These are phyloP conservation scores for Cercospora brassicicola DNA, from an alignment of 2,329 filamentous ascomycete species.

Conservation along the genomic window DNA sequence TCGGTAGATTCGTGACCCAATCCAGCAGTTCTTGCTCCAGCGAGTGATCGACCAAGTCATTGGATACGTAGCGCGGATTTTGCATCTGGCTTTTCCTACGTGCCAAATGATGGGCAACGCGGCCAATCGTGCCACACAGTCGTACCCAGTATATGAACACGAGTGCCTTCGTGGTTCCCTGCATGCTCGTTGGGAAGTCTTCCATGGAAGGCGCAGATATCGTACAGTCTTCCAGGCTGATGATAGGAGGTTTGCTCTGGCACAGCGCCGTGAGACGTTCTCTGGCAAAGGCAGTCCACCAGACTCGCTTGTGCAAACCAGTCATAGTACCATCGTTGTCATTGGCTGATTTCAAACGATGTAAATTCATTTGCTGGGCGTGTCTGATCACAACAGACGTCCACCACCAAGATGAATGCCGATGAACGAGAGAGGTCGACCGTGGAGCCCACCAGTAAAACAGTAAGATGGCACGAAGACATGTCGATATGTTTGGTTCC, in stretches of 20 bases:
- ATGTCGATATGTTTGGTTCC: conserved; percentile 10
- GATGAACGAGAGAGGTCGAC: conserved; percentile 10
- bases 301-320: neutral
- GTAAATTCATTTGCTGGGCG: conserved; percentile 12
- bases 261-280: neutral
- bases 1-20: neutral
- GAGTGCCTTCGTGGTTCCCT: neutral
- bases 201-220: neutral
- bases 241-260: neutral
- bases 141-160: neutral
- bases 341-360: neutral
- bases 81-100: neutral
- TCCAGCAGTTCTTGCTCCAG: neutral
- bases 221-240: neutral
- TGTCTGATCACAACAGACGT: conserved; percentile 14
- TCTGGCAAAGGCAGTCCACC: neutral
- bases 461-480: conserved; percentile 7
- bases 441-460: conserved; percentile 19
- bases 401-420: conserved; percentile 19
- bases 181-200: neutral
- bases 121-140: neutral
- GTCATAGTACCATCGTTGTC: neutral
- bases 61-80: neutral
- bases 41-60: neutral
- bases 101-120: neutral